Evolutionary conservation across 192 early-diverging fungal genomes (phyloP).

Genomic region (Dissophora globulifera): DNA sequence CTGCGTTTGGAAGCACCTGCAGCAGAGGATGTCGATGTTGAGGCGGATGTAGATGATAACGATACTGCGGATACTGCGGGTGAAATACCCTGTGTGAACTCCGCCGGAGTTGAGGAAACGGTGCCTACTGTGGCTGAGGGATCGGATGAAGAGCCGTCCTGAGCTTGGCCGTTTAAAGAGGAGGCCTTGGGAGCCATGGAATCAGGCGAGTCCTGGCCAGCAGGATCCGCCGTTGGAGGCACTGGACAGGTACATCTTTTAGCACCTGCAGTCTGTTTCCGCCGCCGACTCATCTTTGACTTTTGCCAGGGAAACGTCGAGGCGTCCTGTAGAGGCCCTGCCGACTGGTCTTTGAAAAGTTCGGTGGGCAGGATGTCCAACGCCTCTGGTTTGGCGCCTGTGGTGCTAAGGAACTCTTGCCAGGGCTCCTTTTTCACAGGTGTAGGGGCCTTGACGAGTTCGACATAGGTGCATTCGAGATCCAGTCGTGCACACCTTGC

Average conservation of each 20-base stretch:
- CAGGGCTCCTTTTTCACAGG: slow-evolving; percentile 40
- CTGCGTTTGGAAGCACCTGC: slow-evolving; percentile 7
- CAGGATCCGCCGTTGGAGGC: slow-evolving; percentile 25
- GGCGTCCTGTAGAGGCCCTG: slow-evolving; percentile 29
- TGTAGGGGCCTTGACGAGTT: slow-evolving; percentile 39
- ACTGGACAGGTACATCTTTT: slow-evolving; percentile 41
- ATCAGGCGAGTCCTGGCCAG: slow-evolving; percentile 35
- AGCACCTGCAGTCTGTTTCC: slow-evolving; percentile 25
- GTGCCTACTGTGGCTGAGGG: background rate
- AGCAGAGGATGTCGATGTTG: slow-evolving; percentile 6
- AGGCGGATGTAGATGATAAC: background rate
- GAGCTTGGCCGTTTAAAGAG: background rate
- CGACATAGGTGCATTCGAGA: slow-evolving; percentile 52
- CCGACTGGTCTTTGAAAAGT: slow-evolving; percentile 31
- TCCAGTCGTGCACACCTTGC: slow-evolving; percentile 46
- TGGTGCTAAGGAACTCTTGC: slow-evolving; percentile 49
- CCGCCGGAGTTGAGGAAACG: background rate
- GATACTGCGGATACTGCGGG: background rate
- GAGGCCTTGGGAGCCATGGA: background rate
- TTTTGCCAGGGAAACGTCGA: slow-evolving; percentile 49
- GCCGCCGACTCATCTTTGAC: slow-evolving; percentile 36
- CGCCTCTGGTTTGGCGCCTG: slow-evolving; percentile 46
- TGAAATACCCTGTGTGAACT: too few relatives aligned
- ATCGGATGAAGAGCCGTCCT: background rate
- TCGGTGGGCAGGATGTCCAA: slow-evolving; percentile 31